Conservation (phyloP, 2,329 filamentous ascomycete genomes). For the Aspergillus sp. region DNA sequence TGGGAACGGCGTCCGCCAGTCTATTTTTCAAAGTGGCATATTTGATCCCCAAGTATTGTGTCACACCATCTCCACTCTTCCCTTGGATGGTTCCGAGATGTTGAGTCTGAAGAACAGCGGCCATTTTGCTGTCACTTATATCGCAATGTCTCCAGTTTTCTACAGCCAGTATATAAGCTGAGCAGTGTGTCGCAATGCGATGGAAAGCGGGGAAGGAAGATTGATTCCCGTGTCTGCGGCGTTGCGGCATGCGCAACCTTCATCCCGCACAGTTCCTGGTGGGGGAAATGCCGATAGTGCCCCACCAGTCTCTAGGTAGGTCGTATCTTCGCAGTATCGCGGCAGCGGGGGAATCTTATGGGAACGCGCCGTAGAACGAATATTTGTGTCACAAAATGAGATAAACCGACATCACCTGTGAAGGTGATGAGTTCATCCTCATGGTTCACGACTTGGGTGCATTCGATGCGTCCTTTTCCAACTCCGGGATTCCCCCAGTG, state of each 20-base stretch:
- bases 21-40: constrained; percentile 37
- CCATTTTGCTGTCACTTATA: constrained; percentile 3
- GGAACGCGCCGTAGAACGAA: too few relatives aligned
- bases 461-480: background rate
- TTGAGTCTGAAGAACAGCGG: constrained; percentile 23
- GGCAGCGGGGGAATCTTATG: too few relatives aligned
- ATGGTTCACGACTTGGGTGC: background rate
- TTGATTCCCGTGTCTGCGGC: too few relatives aligned
- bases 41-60: constrained; percentile 39
- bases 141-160: too few relatives aligned
- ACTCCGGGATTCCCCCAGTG: constrained; percentile 1
- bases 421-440: background rate
- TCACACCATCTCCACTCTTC: constrained; percentile 25
- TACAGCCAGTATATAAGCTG: too few relatives aligned
- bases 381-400: background rate
- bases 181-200: too few relatives aligned
- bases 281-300: too few relatives aligned
- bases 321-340: too few relatives aligned
- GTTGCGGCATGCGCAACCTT: too few relatives aligned
- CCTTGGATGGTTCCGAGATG: constrained; percentile 31
- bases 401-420: background rate
- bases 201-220: too few relatives aligned
- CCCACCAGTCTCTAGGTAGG: too few relatives aligned
- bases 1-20: constrained; percentile 35
- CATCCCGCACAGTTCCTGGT: too few relatives aligned